Evolutionary conservation across 2,329 filamentous ascomycete species (phyloP).

Genomic region (Aureobasidium sp.): DNA sequence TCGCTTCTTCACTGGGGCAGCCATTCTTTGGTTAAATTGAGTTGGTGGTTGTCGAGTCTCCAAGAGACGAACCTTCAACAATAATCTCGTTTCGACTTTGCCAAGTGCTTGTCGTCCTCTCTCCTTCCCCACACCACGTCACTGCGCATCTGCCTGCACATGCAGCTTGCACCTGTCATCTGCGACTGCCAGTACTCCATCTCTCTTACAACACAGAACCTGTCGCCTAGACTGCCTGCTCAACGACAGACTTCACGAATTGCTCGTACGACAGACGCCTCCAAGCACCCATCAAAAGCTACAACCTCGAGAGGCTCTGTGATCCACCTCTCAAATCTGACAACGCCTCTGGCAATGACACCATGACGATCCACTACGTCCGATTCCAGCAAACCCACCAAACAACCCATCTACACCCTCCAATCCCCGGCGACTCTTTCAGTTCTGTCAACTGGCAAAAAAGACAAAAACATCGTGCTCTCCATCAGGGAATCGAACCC

Average conservation of each 20-base stretch:
- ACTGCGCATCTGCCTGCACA: neutral
- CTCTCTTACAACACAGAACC: constrained; percentile 9
- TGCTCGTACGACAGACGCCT: rapidly evolving
- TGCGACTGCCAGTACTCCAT: neutral
- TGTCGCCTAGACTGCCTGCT: constrained; percentile 11
- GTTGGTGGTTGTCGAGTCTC: neutral
- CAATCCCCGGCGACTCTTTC: too few species aligned
- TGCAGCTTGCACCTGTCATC: neutral
- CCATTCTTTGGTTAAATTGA: neutral
- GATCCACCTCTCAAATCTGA: neutral
- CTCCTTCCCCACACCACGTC: constrained; percentile 9
- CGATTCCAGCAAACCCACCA: neutral
- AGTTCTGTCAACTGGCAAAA: neutral
- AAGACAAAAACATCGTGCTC: constrained; percentile 5
- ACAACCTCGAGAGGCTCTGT: neutral
- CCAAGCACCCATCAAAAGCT: neutral
- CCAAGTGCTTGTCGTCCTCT: neutral
- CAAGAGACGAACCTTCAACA: neutral
- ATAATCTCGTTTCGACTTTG: constrained; percentile 1
- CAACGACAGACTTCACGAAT: neutral
- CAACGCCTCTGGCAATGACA: neutral
- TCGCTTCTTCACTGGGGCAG: constrained; percentile 21
- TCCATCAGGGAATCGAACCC: constrained; percentile 25
- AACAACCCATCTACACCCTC: neutral
- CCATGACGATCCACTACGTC: neutral